Evolutionary conservation across 805 yeast species (phyloP), one percentile per base, ranked within the genome.

Genomic region (Candida khao-thaluensis): DNA sequence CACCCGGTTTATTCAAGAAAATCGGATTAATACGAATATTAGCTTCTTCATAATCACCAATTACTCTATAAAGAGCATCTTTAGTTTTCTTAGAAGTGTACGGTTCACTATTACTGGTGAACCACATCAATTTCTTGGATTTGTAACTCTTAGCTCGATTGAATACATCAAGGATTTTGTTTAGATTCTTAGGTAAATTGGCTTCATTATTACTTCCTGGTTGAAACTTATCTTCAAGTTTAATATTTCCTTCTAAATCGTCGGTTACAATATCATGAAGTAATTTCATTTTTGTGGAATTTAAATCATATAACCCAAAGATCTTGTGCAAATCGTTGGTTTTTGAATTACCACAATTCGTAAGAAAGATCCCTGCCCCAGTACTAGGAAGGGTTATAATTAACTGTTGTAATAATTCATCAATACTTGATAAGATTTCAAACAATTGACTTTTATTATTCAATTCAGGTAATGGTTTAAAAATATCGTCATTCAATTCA

Each of bases 101-200:
- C 0, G 96, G 97, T 32, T 60, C 60, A 48, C 84, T 93, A 54
- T 82, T 79, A 54, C 82, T 84, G 0, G 96, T 86, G 52, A 89
- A 77, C 53, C 88, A 62, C 47, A 87, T 74, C 3, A 86, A 60
- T 50, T 83, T 80, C 47, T 75, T 77, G 30, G 71, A 71, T 35
- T 77, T 76, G 55, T 72, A 82, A 15, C 4, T 14, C 28, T 72
- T 75, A 25, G 64, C 55, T 11, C 64, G 52, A 40, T 53, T 53
- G 44, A 84, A 80, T 42, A 79, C 82, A 38, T 77, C 81, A 38
- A 78, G 72, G 7, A 82, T 60, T 16, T 66, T 64, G 23, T 66
- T 68, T 31, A 88, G 65, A 7, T 81, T 66, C 6, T 50, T 48
- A 7, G 65, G 66, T 23, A 68, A 51, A 25, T 51, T 44, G 3